These are phyloP conservation scores for Orbilia quercus DNA, from an alignment of 2,329 filamentous ascomycete species.

Conservation along the genomic window DNA sequence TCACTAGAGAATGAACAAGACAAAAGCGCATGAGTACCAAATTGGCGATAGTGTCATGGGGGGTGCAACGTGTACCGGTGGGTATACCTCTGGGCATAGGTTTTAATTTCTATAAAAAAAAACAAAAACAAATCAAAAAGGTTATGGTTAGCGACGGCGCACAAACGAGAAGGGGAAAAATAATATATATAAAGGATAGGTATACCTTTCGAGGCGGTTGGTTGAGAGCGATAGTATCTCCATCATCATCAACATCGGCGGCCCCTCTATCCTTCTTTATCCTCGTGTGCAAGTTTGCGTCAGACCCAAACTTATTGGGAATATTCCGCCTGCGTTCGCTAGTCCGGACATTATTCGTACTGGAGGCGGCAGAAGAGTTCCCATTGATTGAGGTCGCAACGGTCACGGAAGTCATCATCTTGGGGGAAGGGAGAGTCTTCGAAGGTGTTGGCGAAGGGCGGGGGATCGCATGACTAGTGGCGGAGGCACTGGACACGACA, in stretches of 20 bases:
- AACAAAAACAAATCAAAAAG: too few relatives aligned
- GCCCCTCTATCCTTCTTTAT: constrained; percentile 51
- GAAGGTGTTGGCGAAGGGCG: constrained; percentile 56
- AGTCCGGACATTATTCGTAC: constrained; percentile 47
- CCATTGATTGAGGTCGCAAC: constrained; percentile 38
- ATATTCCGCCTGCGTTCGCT: constrained; percentile 49
- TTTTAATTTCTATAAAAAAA: constrained; percentile 54
- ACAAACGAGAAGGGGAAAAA: constrained; percentile 1
- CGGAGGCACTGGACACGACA: constrained; percentile 41
- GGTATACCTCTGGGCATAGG: constrained; percentile 56
- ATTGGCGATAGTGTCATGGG: constrained; percentile 24
- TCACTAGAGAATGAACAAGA: constrained; percentile 67
- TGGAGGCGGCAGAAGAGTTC: constrained; percentile 27
- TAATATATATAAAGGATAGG: constrained; percentile 2
- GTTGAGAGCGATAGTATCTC: constrained; percentile 40
- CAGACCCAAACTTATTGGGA: constrained; percentile 52
- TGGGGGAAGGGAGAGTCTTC: constrained; percentile 51
- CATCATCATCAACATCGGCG: constrained; percentile 50
- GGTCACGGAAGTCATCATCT: constrained; percentile 47
- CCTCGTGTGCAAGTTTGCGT: constrained; percentile 23
- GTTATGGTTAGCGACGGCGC: constrained; percentile 1
- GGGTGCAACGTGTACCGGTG: constrained; percentile 56
- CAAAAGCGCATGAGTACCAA: constrained; percentile 54
- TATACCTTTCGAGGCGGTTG: constrained; percentile 54
- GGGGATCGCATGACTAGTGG: constrained; percentile 54